Conservation (phyloP, 305 asterid genomes). For the Fraxinus nigra region DNA sequence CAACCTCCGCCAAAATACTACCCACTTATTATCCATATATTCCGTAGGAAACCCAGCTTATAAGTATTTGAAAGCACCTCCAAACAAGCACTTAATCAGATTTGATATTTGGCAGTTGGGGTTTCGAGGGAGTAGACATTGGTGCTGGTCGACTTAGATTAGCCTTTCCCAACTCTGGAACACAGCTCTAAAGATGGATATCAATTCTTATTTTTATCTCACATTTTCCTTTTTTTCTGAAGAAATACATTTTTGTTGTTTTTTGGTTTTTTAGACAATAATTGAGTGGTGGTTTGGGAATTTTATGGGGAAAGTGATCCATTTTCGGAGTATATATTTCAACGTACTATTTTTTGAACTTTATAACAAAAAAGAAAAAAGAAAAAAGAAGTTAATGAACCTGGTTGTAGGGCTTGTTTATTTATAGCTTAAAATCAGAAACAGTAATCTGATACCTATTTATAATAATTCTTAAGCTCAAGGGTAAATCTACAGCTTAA, state of each 20-base stretch:
- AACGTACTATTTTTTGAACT: too few species aligned
- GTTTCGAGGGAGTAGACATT: neutral
- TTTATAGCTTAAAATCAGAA: neutral
- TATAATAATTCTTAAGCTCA: neutral
- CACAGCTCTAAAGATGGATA: neutral
- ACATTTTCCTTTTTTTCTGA: neutral
- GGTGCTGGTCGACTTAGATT: neutral
- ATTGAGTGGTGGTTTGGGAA: neutral
- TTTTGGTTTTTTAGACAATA: neutral
- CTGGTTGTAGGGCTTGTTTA: neutral
- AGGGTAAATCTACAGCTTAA: neutral
- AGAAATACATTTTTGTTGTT: neutral
- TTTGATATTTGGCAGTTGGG: neutral
- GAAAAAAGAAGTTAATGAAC: neutral
- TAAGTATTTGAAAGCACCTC: neutral
- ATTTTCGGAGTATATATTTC: neutral
- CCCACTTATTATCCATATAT: neutral
- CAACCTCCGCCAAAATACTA: neutral
- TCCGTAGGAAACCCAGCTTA: neutral
- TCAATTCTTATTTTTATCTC: neutral
- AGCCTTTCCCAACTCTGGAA: neutral
- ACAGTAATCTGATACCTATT: neutral
- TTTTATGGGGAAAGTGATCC: neutral
- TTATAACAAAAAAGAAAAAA: too few species aligned
- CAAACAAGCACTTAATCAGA: neutral